Conservation (phyloP, 306 rosid genomes). For the Lotus japonicus region DNA sequence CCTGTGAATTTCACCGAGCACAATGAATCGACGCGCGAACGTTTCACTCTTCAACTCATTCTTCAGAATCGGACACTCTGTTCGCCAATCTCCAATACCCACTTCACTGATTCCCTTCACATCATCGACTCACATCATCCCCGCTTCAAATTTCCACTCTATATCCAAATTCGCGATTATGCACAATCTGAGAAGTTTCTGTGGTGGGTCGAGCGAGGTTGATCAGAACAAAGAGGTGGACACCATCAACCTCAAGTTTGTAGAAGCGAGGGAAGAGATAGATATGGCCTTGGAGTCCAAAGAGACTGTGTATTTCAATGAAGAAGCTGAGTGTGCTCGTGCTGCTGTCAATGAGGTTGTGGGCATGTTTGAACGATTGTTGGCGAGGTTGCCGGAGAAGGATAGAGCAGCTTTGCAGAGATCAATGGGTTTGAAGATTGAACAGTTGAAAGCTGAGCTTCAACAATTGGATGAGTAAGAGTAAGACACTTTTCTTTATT, state of each 20-base stretch:
- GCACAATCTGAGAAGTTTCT: slow-evolving; percentile 27
- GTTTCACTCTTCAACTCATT: slow-evolving; percentile 32
- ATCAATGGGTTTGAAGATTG: slow-evolving; percentile 89
- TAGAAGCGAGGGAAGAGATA: slow-evolving; percentile 93
- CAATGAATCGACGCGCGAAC: slow-evolving; percentile 43
- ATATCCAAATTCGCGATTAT: slow-evolving; percentile 20
- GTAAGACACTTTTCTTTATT: background rate
- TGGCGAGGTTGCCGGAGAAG: slow-evolving; percentile 54
- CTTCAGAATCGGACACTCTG: slow-evolving; percentile 20
- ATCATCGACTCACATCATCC: slow-evolving; percentile 3
- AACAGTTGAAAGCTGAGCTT: slow-evolving; percentile 88
- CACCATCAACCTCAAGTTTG: slow-evolving; percentile 83
- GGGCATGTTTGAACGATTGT: slow-evolving; percentile 44
- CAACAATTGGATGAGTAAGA: slow-evolving; percentile 68
- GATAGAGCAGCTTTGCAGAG: slow-evolving; percentile 62
- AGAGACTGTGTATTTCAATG: slow-evolving; percentile 85
- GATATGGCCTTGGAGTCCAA: slow-evolving; percentile 91
- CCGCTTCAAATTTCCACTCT: slow-evolving; percentile 26
- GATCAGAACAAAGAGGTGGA: slow-evolving; percentile 74
- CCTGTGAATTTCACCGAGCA: background rate
- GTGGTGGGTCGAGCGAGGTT: slow-evolving; percentile 32
- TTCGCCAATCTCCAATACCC: slow-evolving; percentile 18
- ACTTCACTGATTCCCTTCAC: slow-evolving; percentile 2
- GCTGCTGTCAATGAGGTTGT: slow-evolving; percentile 63
- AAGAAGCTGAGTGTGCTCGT: slow-evolving; percentile 96